Base-by-base conservation (phyloP, 1,284 basidiomycete species). In the Apiotrichum mycotoxinovorans region DNA sequence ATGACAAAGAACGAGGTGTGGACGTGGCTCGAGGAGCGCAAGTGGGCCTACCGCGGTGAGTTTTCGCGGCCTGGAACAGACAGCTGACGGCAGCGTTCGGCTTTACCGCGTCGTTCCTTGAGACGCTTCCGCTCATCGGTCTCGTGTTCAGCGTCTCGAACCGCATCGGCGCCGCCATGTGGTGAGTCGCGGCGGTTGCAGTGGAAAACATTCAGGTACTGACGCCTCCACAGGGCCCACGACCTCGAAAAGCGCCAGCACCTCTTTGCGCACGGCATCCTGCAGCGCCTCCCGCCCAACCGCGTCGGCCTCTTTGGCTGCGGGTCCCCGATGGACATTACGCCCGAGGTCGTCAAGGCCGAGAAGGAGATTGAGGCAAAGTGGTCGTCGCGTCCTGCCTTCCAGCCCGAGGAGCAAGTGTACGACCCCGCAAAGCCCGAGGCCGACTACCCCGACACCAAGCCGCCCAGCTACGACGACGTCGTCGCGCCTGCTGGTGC, bases 111-210 rank as follows among this genome's bases (percentile, higher is more conserved):
- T 84, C 88, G 0, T 73, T 93, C 8, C 78, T 91, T 0, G 91
- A 93, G 76, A 81, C 83, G 4, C 73, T 91, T 0, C 91, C 91
- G 0, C 81, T 93, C 56, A 68, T 90, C 18, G 91, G 90, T 0
- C 76, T 92, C 3, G 74, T 87, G 10, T 90, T 93, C 70, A 87
- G 85, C 0, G 80, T 94, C 30, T 91, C 89, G 0, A 93, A 93
- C 71, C 81, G 88, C 14, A 83, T 93, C 27, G 91, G 91, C 2
- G 88, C 89, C 1, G 89, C 89, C 1, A 93, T 94, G 91, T 92
- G 89, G 89, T 75, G 40, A 44, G 70, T 67, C 4, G 23, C n/a
- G n/a, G n/a, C n/a, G n/a, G n/a, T n/a, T n/a, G n/a, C n/a, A n/a
- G n/a, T n/a, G n/a, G n/a, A n/a, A n/a, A n/a, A n/a, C n/a, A n/a